Conservation (phyloP, 176 grass and related monocot genomes). For the Rhynchospora pubera region DNA sequence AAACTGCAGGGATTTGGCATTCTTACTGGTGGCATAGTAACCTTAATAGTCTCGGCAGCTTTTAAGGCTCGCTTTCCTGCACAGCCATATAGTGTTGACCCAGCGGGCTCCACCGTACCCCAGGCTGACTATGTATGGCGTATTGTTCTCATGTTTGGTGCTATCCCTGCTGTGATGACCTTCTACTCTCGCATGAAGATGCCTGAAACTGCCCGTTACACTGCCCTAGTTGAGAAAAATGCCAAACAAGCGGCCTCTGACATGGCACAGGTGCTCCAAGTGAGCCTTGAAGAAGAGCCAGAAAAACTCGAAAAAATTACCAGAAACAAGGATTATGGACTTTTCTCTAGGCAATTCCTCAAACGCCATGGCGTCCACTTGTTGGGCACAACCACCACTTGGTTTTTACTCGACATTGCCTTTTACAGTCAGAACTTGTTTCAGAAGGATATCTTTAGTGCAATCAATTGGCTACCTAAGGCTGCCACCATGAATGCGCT, state of each 20-base stretch:
- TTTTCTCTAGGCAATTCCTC: constrained; percentile 18
- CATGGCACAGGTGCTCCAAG: constrained; percentile 32
- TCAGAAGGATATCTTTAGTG: constrained; percentile 30
- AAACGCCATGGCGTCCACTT: constrained; percentile 21
- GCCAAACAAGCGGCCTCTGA: constrained; percentile 24
- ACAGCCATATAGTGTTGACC: constrained; percentile 7
- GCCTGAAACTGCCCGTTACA: constrained; percentile 35
- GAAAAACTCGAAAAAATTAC: constrained; percentile 5
- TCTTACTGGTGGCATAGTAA: not conserved
- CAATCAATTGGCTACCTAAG: constrained; percentile 17
- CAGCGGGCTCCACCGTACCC: constrained; percentile 10
- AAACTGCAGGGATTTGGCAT: constrained; percentile 25
- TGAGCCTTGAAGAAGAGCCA: constrained; percentile 13
- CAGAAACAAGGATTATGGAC: not conserved
- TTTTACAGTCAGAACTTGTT: constrained; percentile 32
- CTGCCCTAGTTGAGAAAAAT: constrained; percentile 27
- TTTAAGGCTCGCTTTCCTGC: constrained; percentile 11
- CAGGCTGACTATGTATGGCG: constrained; percentile 24
- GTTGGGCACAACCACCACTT: constrained; percentile 17
- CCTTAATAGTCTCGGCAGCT: constrained; percentile 18
- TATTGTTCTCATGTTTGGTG: constrained; percentile 27
- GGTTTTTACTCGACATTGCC: constrained; percentile 12
- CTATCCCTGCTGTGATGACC: constrained; percentile 22
- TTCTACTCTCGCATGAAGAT: constrained; percentile 39
- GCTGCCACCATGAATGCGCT: constrained; percentile 23